These are phyloP conservation scores for Nevesoporus exiguus DNA, from an alignment of 768 basidiomycete genomes.

Conservation along the genomic window DNA sequence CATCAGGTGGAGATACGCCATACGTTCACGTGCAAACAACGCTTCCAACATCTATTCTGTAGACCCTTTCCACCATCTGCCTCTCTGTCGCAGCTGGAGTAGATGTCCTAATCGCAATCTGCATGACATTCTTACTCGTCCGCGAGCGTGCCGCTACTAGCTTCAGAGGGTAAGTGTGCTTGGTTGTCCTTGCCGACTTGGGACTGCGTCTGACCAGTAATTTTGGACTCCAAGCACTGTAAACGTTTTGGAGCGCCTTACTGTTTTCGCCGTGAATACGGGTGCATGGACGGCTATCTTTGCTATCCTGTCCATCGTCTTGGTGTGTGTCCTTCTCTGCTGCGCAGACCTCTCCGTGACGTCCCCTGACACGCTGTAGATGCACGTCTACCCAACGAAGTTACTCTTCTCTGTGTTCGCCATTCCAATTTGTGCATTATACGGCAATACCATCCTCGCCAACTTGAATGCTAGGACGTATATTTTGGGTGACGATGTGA, in stretches of 20 bases:
- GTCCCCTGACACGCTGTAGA: not conserved
- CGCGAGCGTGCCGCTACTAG: not conserved
- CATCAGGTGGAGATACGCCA: not conserved
- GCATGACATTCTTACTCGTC: slow-evolving; percentile 8
- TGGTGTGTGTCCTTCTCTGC: slow-evolving; percentile 9
- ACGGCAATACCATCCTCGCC: slow-evolving; percentile 8
- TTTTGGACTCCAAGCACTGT: not conserved
- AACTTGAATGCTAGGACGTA: slow-evolving; percentile 11
- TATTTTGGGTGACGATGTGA: not conserved
- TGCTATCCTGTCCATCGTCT: slow-evolving; percentile 11
- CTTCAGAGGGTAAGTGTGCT: not conserved
- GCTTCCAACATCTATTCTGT: not conserved
- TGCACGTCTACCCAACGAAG: not conserved
- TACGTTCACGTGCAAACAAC: too few species aligned
- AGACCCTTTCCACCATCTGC: not conserved
- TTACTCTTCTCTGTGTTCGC: not conserved
- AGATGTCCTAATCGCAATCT: slow-evolving; percentile 14
- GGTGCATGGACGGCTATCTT: slow-evolving; percentile 49
- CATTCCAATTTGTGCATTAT: slow-evolving; percentile 8
- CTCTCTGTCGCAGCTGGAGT: not conserved
- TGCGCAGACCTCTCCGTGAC: not conserved
- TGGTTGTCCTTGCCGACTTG: not conserved
- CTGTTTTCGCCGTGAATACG: slow-evolving; percentile 14
- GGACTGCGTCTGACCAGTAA: not conserved
- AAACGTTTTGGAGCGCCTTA: slow-evolving; percentile 7